These are phyloP conservation scores for Entomortierella lignicola DNA, from an alignment of 192 early-diverging fungal genomes.

Conservation along the genomic window DNA sequence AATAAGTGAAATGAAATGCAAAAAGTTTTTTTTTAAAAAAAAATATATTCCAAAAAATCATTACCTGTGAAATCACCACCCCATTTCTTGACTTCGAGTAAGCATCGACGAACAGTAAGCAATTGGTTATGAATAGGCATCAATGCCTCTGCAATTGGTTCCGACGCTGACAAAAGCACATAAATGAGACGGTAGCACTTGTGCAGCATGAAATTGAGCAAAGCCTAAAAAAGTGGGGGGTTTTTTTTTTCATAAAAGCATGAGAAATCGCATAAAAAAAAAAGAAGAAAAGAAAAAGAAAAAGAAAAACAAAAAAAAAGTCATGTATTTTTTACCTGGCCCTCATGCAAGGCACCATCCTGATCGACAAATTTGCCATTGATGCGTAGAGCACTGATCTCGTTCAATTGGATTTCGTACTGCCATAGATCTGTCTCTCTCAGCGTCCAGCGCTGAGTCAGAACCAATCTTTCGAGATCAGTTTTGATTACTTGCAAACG, in stretches of 20 bases:
- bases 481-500: conserved; percentile 77
- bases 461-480: conserved; percentile 78
- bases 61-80: conserved; percentile 77
- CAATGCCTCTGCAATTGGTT: conserved; percentile 83
- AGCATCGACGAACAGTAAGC: conserved; percentile 80
- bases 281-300: background rate
- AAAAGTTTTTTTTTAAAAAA: too few relatives aligned
- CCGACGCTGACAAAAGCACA: conserved; percentile 82
- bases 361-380: conserved; percentile 87
- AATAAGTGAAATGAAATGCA: too few relatives aligned
- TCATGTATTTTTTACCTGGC: conserved; percentile 66
- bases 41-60: too few relatives aligned
- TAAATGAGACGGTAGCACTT: conserved; percentile 88
- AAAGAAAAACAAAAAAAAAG: background rate
- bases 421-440: conserved; percentile 80
- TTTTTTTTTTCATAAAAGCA: too few relatives aligned
- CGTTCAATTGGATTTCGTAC: conserved; percentile 75
- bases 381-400: conserved; percentile 84
- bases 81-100: conserved; percentile 85
- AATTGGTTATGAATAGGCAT: conserved; percentile 91
- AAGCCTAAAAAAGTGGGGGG: too few relatives aligned
- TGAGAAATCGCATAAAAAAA: background rate
- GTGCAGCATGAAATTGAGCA: conserved; percentile 81
- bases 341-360: conserved; percentile 72
- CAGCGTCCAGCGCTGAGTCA: conserved; percentile 82